Conservation (phyloP, 2,329 filamentous ascomycete genomes). For the Cryoendolithus antarcticus region DNA sequence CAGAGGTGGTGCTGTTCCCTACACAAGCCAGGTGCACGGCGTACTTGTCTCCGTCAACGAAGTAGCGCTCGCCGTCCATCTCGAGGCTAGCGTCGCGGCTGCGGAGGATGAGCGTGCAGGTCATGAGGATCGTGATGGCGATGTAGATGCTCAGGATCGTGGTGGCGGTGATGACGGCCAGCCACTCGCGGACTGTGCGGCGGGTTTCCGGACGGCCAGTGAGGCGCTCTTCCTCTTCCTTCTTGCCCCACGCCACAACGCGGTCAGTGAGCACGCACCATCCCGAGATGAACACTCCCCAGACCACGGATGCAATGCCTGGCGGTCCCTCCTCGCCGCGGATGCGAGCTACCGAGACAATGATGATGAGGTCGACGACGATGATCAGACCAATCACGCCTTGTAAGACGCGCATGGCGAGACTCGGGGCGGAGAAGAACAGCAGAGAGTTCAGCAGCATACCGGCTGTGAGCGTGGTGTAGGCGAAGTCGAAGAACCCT, state of each 20-base stretch:
- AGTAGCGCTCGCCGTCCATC: constrained; percentile 62
- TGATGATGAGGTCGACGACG: constrained; percentile 64
- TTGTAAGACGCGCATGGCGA: constrained; percentile 61
- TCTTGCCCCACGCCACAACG: constrained; percentile 81
- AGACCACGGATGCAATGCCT: constrained; percentile 73
- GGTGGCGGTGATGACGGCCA: constrained; percentile 63
- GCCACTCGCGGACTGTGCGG: constrained; percentile 72
- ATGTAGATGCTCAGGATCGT: constrained; percentile 58
- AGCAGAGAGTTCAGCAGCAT: constrained; percentile 66
- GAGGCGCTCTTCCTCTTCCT: constrained; percentile 80
- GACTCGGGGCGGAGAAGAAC: constrained; percentile 79
- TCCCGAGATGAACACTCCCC: constrained; percentile 65
- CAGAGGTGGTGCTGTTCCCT: constrained; percentile 52
- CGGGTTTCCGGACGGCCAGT: constrained; percentile 81
- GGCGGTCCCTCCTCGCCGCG: constrained; percentile 82
- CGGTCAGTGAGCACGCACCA: constrained; percentile 73
- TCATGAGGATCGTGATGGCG: constrained; percentile 59
- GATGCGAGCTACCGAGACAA: constrained; percentile 60
- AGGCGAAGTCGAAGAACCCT: constrained; percentile 84
- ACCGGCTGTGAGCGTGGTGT: constrained; percentile 62
- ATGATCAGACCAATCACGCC: constrained; percentile 55
- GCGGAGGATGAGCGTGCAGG: constrained; percentile 66
- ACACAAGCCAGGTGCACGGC: constrained; percentile 74
- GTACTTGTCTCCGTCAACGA: constrained; percentile 76
- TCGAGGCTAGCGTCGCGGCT: constrained; percentile 64